Evolutionary conservation across 768 basidiomycete species (phyloP).

Genomic region (Leucocoprinus birnbaumii): DNA sequence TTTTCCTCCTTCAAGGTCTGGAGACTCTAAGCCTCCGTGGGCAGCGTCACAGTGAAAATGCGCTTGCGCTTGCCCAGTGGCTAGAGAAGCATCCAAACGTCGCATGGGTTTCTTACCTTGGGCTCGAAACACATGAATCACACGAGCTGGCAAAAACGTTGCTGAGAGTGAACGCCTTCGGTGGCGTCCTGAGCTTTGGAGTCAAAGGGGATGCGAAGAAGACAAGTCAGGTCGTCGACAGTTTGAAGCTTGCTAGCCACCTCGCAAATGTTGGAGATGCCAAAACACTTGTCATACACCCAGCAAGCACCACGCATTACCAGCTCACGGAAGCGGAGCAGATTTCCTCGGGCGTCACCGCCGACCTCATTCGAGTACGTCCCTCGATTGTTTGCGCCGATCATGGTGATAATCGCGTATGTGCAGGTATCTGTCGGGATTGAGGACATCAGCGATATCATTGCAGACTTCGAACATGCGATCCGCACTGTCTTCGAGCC

Average conservation of each 20-base stretch:
- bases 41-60: constrained; percentile 70
- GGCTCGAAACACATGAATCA: constrained; percentile 59
- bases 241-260: constrained; percentile 65
- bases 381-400: too few relatives aligned
- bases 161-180: constrained; percentile 52
- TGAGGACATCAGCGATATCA: too few relatives aligned
- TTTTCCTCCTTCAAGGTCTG: constrained; percentile 72
- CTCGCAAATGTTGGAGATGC: constrained; percentile 75
- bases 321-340: constrained; percentile 65
- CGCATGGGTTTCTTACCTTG: constrained; percentile 78
- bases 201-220: constrained; percentile 51
- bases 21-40: constrained; percentile 74
- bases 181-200: constrained; percentile 80
- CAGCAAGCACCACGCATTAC: constrained; percentile 74
- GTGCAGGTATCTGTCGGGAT: too few relatives aligned
- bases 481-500: too few relatives aligned
- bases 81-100: constrained; percentile 65
- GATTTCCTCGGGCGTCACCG: constrained; percentile 61
- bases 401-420: too few relatives aligned
- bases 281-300: constrained; percentile 79
- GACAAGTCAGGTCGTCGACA: constrained; percentile 66
- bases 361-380: constrained; percentile 64
- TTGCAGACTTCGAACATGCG: too few relatives aligned
- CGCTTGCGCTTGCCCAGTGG: constrained; percentile 64
- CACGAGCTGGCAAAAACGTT: constrained; percentile 56